Base-by-base conservation (phyloP, 2,329 filamentous ascomycete genomes). In the Penicillium sp. region DNA sequence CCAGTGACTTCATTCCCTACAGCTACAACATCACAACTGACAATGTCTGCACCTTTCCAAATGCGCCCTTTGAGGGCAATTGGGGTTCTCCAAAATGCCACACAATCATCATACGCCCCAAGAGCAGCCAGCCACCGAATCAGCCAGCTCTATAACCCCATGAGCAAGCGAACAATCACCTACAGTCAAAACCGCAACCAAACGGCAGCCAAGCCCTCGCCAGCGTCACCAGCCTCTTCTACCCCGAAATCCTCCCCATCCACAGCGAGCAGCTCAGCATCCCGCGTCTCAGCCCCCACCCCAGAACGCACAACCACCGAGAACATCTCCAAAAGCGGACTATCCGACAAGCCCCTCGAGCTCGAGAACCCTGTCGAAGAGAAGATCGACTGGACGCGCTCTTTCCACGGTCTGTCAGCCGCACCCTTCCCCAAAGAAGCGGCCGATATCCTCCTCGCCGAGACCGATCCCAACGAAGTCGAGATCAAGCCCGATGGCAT, bases 401-500 rank as follows among this genome's bases (percentile, higher is more conserved):
- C 90, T 13, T 96, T 88, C 78, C 86, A 93, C 72, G 90, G 90
- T 11, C 83, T 96, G 16, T 88, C 87, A 34, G 80, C 82, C 0
- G 78, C 79, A 32, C 82, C 90, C 0, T 96, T 96, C 72, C 79
- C 85, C 3, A 77, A 84, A 43, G 87, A 92, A 73, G 83, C 88
- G 49, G 81, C 84, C 9, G 81, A 85, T 14, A 81, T 90, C 18
- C 81, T 97, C 44, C 82, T 89, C 58, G 79, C 83, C 53, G 85
- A 87, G 1, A 72, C 96, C 11, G 77, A 85, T 50, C 76, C 83
- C 0, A 82, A 87, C 45, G 93, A 97, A 74, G 87, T 99, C 51
- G 94, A 99, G 79, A 88, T 99, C 70, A 99, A 99, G 79, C 93
- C 94, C 31, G 94, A 99, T 77, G 94, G 94, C 32, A 93, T 99